Evolutionary conservation across 805 yeast species (phyloP), one percentile per base, ranked within the genome.

Genomic region (Saccharomycopsis guyanensis): DNA sequence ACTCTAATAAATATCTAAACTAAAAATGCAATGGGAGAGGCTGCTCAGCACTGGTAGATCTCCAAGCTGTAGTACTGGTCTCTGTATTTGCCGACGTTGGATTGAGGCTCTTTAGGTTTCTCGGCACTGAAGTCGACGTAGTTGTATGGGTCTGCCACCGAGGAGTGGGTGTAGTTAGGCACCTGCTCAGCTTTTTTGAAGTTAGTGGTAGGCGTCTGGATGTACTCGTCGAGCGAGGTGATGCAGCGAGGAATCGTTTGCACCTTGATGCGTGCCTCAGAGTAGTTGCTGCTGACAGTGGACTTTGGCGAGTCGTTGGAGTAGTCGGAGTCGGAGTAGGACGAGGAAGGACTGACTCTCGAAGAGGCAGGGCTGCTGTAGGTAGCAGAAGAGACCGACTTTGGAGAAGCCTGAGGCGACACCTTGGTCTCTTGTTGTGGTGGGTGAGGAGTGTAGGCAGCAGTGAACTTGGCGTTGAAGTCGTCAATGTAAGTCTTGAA

Each of bases 401-500:
- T 33, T 33, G 37, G 37, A 15, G 37, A 33, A 15, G 10, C 19
- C 20, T 33, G 19, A 6, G 37, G 37, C 29, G 32, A 12, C 19
- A 39, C 6, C 7, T 25, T 15, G 3, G 41, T 33, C 3, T 13
- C 29, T n/a, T n/a, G n/a, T n/a, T n/a, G n/a, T n/a, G n/a, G n/a
- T 19, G 45, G 27, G 18, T 20, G 23, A 3, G 45, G 18, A 20
- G 45, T 15, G 45, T 50, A 50, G n/a, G 45, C 34, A 3, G 42
- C 22, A 23, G 39, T 48, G 48, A 50, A 50, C 39, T 38, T 50
- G 41, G 43, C 44, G 33, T 50, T 50, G 53, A 50, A 50, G 25
- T 50, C 53, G 5, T 50, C 53, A 29, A 50, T 50, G 39, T 50
- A 50, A n/a, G 36, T 22, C n/a, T 47, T 43, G 42, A 47, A 50